A percentile compares a stretch with the other conserved stretches of the same genome.
Evolutionary conservation across 306 rosid species (phyloP).

Genomic region (Ziziphus jujuba): DNA sequence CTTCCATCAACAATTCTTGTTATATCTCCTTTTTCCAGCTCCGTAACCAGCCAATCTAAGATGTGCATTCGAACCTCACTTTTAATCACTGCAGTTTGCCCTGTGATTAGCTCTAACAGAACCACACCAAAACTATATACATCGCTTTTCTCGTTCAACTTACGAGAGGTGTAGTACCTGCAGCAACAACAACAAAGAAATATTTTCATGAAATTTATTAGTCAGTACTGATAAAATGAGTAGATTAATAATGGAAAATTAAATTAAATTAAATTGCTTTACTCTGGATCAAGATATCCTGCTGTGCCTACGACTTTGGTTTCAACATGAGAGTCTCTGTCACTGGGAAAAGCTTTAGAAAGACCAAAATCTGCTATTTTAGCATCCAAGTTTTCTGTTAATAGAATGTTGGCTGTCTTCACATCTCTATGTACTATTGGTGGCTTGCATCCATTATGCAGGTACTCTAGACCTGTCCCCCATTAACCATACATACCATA

Average conservation of each 20-base stretch:
- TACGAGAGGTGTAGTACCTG: conserved; percentile 48
- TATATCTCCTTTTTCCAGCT: conserved; percentile 34
- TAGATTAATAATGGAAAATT: conserved; percentile 1
- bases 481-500: no score
- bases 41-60: conserved; percentile 43
- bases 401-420: conserved; percentile 66
- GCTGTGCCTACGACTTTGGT: conserved; percentile 55
- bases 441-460: conserved; percentile 78
- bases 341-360: conserved; percentile 48
- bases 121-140: conserved; percentile 64
- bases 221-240: background rate
- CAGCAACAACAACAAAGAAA: background rate
- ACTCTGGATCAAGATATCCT: conserved; percentile 84
- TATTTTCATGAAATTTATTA: background rate
- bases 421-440: conserved; percentile 72
- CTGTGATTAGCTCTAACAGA: conserved; percentile 55
- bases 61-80: conserved; percentile 38
- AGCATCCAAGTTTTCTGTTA: conserved; percentile 59
- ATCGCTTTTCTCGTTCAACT: conserved; percentile 63
- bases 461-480: conserved; percentile 57
- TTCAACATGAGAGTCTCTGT: conserved; percentile 24
- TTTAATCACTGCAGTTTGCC: conserved; percentile 49
- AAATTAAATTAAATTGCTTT: conserved; percentile 6
- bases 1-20: conserved; percentile 42
- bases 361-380: conserved; percentile 82